A percentile compares a stretch with the other conserved stretches of the same genome.
Conservation (phyloP, 805 yeast genomes). For the Kodamaea sagamina region DNA sequence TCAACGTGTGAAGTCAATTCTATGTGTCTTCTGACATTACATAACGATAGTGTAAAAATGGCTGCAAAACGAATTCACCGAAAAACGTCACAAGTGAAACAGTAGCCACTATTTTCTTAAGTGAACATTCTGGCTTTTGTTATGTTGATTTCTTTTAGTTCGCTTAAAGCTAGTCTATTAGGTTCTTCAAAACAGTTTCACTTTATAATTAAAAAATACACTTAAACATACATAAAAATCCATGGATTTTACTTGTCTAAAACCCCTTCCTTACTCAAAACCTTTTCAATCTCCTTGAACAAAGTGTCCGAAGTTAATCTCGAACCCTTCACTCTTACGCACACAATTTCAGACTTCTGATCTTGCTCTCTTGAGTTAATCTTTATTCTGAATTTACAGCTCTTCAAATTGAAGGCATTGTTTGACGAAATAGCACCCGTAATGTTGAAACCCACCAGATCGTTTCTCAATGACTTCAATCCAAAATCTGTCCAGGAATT, state of each 20-base stretch:
- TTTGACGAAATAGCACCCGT: conserved; percentile 64
- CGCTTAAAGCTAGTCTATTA: too few species aligned
- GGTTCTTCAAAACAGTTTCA: too few species aligned
- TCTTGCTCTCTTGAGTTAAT: conserved; percentile 42
- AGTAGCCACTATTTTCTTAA: too few species aligned
- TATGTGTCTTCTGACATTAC: too few species aligned
- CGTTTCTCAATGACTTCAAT: conserved; percentile 53
- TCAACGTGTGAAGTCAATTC: too few species aligned
- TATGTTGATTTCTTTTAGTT: too few species aligned
- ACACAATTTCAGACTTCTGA: conserved; percentile 55
- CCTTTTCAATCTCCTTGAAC: conserved; percentile 63
- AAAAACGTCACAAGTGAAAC: too few species aligned
- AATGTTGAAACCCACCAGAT: conserved; percentile 45
- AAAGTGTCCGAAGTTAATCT: conserved; percentile 59
- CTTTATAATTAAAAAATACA: background rate
- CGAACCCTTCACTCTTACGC: conserved; percentile 68
- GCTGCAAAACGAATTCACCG: too few species aligned
- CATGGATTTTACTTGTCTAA: conserved; percentile 33
- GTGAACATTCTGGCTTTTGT: too few species aligned
- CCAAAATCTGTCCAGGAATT: conserved; percentile 74
- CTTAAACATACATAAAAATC: conserved; percentile 7
- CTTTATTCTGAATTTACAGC: conserved; percentile 62
- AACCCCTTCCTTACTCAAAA: conserved; percentile 65
- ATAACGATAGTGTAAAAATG: too few species aligned
- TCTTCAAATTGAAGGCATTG: conserved; percentile 62